Conservation (phyloP, 768 basidiomycete genomes). For the Mycena metata region DNA sequence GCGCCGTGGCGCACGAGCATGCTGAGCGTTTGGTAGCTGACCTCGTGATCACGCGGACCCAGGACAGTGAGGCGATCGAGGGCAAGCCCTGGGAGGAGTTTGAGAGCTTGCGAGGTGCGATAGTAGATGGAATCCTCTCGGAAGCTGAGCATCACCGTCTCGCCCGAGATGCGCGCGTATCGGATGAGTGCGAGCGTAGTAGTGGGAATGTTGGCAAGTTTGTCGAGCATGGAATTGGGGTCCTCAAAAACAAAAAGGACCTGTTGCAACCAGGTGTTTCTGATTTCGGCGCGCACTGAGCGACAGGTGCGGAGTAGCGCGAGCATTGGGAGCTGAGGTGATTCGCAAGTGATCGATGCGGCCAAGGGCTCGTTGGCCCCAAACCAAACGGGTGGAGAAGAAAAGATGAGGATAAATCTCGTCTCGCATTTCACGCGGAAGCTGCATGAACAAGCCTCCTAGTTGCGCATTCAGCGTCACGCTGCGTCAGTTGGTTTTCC, state of each 20-base stretch:
- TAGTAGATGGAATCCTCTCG: conserved; percentile 7
- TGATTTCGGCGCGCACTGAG: conserved; percentile 3
- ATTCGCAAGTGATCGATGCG: neutral
- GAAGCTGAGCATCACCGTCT: conserved; percentile 4
- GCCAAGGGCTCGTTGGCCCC: neutral
- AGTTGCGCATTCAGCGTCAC: no score
- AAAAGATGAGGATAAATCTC: conserved; percentile 14
- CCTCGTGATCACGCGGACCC: neutral
- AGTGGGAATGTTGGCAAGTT: conserved; percentile 13
- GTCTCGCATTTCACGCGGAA: conserved; percentile 12
- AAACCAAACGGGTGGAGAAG: conserved; percentile 16
- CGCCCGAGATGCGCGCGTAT: conserved; percentile 18
- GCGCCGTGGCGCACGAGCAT: conserved; percentile 18
- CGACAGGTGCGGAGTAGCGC: conserved; percentile 19
- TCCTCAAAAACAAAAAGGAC: conserved; percentile 10
- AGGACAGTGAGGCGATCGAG: conserved; percentile 27
- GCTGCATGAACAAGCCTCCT: no score
- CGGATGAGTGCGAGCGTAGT: conserved; percentile 4
- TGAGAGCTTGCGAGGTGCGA: conserved; percentile 17
- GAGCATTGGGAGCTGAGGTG: conserved; percentile 5
- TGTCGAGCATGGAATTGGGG: conserved; percentile 21
- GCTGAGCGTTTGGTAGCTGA: conserved; percentile 14
- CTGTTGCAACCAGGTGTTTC: conserved; percentile 18
- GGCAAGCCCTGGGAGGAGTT: conserved; percentile 24
- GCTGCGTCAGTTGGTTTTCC: no score